Evolutionary conservation across 169 alveolate genomes (phyloP), one percentile per base, ranked within the genome.

Genomic region (Miamiensis avidus): DNA sequence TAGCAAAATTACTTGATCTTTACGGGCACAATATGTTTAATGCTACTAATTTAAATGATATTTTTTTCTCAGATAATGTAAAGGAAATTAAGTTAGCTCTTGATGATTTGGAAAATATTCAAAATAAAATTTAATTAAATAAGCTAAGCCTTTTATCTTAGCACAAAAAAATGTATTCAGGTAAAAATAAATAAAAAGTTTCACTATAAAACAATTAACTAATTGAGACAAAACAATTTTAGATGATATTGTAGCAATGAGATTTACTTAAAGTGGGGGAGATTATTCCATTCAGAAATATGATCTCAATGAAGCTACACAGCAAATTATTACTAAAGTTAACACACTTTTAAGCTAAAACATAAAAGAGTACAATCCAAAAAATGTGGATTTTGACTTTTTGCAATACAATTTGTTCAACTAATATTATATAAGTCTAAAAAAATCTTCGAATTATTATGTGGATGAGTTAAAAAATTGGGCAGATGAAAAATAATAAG

Each of bases 391-490:
- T 73, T 73, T 73, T 29, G 6, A 73, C 28, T 73, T 73, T 26
- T 26, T 73, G 26, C 76, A 73, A 73, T 79, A 79, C 29, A 79
- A 79, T 79, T 49, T 79, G 27, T 31, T 79, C n/a, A 79, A 79
- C 29, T 30, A 79, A 4, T 79, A 79, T 27, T 79, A 34, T 29
- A 65, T 79, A 29, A 74, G 75, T 65, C 29, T 34, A 32, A n/a
- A 29, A 28, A 34, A 49, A 64, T 34, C 65, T 1, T 79, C 84
- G 29, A 79, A 34, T 28, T 79, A 79, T 33, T 79, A 29, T 79
- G 84, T 79, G 25, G 31, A n/a, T n/a, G 84, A 79, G 25, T 29
- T 79, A n/a, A 0, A 79, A 29, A 64, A 79, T 49, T 79, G 84
- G 84, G 34, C 76, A 16, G 1, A 65, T 0, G 31, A 79, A n/a